Conservation (phyloP, 805 yeast genomes). For the Ogataea salicorniae region DNA sequence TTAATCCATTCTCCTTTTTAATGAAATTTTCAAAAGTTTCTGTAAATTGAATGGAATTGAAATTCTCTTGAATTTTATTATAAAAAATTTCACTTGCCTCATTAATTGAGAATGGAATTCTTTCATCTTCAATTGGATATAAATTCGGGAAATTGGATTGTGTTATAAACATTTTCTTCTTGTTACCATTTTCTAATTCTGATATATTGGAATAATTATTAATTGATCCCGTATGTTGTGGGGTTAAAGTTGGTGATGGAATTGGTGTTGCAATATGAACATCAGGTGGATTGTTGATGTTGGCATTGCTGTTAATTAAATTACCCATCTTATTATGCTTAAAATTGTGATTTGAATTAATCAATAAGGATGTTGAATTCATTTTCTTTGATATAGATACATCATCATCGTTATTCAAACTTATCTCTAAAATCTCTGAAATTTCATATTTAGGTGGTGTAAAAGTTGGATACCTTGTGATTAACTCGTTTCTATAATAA, state of each 20-base stretch:
- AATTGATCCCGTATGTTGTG: constrained; percentile 33
- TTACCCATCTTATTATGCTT: constrained; percentile 15
- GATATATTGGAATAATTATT: constrained; percentile 22
- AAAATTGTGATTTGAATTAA: constrained; percentile 29
- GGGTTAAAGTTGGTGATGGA: constrained; percentile 71
- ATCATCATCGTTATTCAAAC: constrained; percentile 13
- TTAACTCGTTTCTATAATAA: constrained; percentile 69
- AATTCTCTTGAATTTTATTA: constrained; percentile 57
- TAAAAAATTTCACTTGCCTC: constrained; percentile 74
- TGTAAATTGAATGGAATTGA: constrained; percentile 68
- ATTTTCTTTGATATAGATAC: constrained; percentile 17
- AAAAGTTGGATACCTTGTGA: constrained; percentile 70
- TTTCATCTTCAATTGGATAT: constrained; percentile 25
- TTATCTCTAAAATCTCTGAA: constrained; percentile 40
- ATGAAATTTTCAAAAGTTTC: constrained; percentile 65
- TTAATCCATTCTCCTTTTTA: constrained; percentile 47
- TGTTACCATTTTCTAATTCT: constrained; percentile 27
- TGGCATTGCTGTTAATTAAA: too few relatives aligned
- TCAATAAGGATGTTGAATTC: constrained; percentile 24
- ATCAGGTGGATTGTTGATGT: constrained; percentile 25
- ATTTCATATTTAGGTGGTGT: constrained; percentile 44
- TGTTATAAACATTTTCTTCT: constrained; percentile 29
- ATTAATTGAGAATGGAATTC: constrained; percentile 65
- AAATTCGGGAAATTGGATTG: constrained; percentile 30
- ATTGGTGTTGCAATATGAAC: constrained; percentile 83